A percentile compares a stretch with the other conserved stretches of the same genome.
Evolutionary conservation across 2,329 filamentous ascomycete genomes (phyloP).

Genomic region (Diaporthe sp.): DNA sequence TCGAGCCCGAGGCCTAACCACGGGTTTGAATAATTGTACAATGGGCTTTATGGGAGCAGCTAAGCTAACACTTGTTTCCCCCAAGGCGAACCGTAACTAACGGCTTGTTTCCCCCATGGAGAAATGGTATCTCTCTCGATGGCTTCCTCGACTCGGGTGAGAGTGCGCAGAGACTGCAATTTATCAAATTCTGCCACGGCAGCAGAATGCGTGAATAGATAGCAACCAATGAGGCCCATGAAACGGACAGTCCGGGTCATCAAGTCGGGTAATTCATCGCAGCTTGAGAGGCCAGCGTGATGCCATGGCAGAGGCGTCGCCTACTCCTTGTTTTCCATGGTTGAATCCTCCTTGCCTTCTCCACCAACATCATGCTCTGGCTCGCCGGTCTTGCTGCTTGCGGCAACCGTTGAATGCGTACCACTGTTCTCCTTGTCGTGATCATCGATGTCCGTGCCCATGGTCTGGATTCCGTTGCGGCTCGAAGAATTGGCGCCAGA

Average conservation of each 20-base stretch:
- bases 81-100: not conserved
- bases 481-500: not conserved
- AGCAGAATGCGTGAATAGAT: rapidly evolving
- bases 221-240: not conserved
- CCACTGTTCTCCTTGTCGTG: no score
- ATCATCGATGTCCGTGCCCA: not conserved
- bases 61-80: not conserved
- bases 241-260: not conserved
- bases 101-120: not conserved
- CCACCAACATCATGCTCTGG: not conserved
- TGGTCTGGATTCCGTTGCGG: not conserved
- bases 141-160: not conserved
- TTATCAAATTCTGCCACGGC: not conserved
- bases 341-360: rapidly evolving
- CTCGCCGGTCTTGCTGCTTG: not conserved
- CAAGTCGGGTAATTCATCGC: not conserved
- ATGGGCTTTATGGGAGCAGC: not conserved
- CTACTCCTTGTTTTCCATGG: not conserved
- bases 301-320: not conserved
- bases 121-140: not conserved
- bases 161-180: not conserved
- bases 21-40: not conserved
- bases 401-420: not conserved
- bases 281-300: not conserved
- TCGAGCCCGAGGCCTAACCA: rapidly evolving